A percentile compares a stretch with the other conserved stretches of the same genome.
These are phyloP conservation scores for Mycosarcoma maydis DNA, from an alignment of 1,284 basidiomycete species.

Conservation along the genomic window DNA sequence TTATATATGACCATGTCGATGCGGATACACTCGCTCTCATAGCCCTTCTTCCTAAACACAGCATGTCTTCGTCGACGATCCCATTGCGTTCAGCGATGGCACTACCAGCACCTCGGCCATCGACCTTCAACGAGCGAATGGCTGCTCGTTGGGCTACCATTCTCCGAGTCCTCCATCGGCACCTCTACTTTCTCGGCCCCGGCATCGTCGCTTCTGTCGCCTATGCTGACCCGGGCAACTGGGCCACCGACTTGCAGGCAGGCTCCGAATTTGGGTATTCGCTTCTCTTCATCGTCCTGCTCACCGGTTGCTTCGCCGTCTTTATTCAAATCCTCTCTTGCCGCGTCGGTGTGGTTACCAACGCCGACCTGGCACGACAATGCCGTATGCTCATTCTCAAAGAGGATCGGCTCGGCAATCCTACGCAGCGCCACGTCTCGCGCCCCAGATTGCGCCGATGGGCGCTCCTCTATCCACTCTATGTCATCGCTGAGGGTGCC, in stretches of 20 bases:
- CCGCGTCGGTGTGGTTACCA: conserved; percentile 71
- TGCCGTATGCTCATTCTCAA: conserved; percentile 57
- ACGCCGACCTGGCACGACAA: conserved; percentile 59
- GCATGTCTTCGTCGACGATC: conserved; percentile 5
- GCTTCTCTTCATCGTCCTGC: conserved; percentile 83
- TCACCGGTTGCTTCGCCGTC: conserved; percentile 84
- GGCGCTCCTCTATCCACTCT: conserved; percentile 69
- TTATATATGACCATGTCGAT: conserved; percentile 9
- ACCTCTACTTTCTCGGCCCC: conserved; percentile 54
- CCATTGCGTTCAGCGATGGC: conserved; percentile 4
- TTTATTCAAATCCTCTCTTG: conserved; percentile 76
- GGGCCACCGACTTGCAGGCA: conserved; percentile 65
- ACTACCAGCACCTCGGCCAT: background rate
- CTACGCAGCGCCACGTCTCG: conserved; percentile 74
- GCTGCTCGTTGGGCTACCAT: conserved; percentile 15
- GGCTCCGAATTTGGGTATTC: conserved; percentile 75
- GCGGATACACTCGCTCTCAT: too few relatives aligned
- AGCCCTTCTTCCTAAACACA: background rate
- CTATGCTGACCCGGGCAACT: conserved; percentile 62
- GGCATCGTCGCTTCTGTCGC: conserved; percentile 61
- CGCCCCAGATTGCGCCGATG: conserved; percentile 75
- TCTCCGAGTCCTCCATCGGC: conserved; percentile 32
- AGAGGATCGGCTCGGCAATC: conserved; percentile 27
- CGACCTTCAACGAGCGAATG: conserved; percentile 8
- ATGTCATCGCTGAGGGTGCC: conserved; percentile 76